A percentile compares a stretch with the other conserved stretches of the same genome.
These are phyloP conservation scores for Darksidea phi DNA, from an alignment of 495 filamentous ascomycete genomes.

Conservation along the genomic window DNA sequence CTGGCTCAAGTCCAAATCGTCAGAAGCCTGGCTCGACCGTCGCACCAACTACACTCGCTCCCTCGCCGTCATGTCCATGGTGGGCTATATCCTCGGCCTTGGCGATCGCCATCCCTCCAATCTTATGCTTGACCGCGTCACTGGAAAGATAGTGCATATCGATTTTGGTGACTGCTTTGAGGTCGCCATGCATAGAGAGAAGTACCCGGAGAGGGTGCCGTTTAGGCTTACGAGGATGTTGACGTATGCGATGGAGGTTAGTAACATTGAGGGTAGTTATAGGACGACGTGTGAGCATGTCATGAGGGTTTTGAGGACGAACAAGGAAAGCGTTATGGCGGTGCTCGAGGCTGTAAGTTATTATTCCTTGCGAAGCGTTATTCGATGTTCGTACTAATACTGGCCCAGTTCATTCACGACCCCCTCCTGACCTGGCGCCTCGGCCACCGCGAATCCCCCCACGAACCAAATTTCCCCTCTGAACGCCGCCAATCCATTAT, in stretches of 20 bases:
- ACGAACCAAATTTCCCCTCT: conserved; percentile 73
- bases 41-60: conserved; percentile 98
- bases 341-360: conserved; percentile 90
- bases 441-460: conserved; percentile 77
- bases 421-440: conserved; percentile 96
- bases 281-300: conserved; percentile 96
- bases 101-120: conserved; percentile 97
- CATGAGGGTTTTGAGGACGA: conserved; percentile 93
- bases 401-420: conserved; percentile 87
- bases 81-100: conserved; percentile 95
- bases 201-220: conserved; percentile 95
- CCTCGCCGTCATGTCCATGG: conserved; percentile 99
- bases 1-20: conserved; percentile 98
- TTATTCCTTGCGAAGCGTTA: background rate
- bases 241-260: conserved; percentile 99
- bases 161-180: conserved; percentile 99
- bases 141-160: conserved; percentile 94
- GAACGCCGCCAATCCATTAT: conserved; percentile 74
- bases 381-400: background rate
- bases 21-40: conserved; percentile 93
- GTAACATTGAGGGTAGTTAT: conserved; percentile 98
- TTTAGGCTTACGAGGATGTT: conserved; percentile 98
- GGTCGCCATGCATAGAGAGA: conserved; percentile 98
- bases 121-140: conserved; percentile 91
- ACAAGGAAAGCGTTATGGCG: conserved; percentile 98